Base-by-base conservation (phyloP, 139 green algal genomes). In the Mesotaenium endlicherianum region DNA sequence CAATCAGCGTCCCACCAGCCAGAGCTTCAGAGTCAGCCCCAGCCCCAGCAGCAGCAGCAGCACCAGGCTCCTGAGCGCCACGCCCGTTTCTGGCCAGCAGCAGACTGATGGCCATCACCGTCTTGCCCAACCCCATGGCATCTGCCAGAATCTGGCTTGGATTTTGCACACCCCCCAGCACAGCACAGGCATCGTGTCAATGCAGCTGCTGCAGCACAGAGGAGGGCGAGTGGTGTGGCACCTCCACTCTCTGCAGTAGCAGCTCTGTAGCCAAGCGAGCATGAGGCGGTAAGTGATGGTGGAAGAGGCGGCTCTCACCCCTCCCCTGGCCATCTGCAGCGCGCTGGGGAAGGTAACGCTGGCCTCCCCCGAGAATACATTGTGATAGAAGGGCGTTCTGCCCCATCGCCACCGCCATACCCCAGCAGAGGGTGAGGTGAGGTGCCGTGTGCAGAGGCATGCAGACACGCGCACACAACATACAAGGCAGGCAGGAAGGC, bases 101-200 rank as follows among this genome's bases (percentile, higher is more conserved):
- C 4, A 88, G 76, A 1, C 76, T 26, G n/a, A 85, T 86, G n/a
- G 82, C 86, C 82, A 86, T 86, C 16, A 88, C 83, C 6, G 83
- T 88, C 58, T 88, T 88, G 44, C 83, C 83, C 31, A 88, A 47
- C 17, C 83, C 83, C 83, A 88, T 88, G n/a, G 76, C 45, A 36
- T 88, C 83, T 43, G 76, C 83, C 40, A 88, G 43, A 38, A 88
- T 88, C 71, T 84, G 71, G 34, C 44, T n/a, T n/a, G n/a, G n/a
- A n/a, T n/a, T n/a, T n/a, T n/a, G n/a, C n/a, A n/a, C n/a, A n/a
- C n/a, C n/a, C n/a, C n/a, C n/a, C n/a, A n/a, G n/a, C n/a, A n/a
- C n/a, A n/a, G n/a, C n/a, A n/a, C n/a, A n/a, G n/a, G n/a, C n/a
- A n/a, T n/a, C n/a, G n/a, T n/a, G n/a, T n/a, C n/a, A n/a, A n/a